Base-by-base conservation (phyloP, 2,329 filamentous ascomycete species). In the Gyromitra esculenta region DNA sequence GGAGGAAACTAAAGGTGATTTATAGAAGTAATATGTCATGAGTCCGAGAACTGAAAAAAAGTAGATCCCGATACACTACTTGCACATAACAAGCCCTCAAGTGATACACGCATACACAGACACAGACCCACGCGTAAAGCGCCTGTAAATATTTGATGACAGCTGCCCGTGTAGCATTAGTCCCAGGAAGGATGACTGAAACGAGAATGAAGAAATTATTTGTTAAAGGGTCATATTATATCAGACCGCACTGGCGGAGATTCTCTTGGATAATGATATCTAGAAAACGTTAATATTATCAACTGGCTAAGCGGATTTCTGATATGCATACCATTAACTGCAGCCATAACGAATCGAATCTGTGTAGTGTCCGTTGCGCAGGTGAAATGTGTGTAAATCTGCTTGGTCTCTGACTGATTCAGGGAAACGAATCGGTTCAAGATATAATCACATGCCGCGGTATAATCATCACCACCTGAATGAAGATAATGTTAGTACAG, bases 261-360 rank as follows among this genome's bases (percentile, higher is more conserved):
- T 99, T 99, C 86, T 98, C 96, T 87, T 99, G 96, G 85, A 99
- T 99, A 86, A 99, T 99, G 85, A 99, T 99, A 86, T 99, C 96
- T 97, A 65, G 31, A 59, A 63, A 6, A 25, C 11, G 66, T 77
- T 52, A 69, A 79, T 52, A 39, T 11, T 5, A 15, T n/a, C n/a
- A 21, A 60, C 25, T 39, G 11, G 5, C 13, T 73, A 68, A 73
- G 57, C 15, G 21, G 48, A 15, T 74, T 63, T 45, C 6, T 1
- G 21, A 67, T 70, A 37, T 60, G 84, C 91, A 82, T 88, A 97
- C 94, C 94, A 86, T 99, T 99, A 83, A 99, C 96, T 81, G 96
- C 96, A 78, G 95, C 94, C 96, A 99, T 99, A 85, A 99, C 96
- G 87, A 99, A 98, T 83, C 96, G 91, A 82, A 99, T 99, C 85